Conservation (phyloP, 1,284 basidiomycete genomes). For the Puccinia novopanici region DNA sequence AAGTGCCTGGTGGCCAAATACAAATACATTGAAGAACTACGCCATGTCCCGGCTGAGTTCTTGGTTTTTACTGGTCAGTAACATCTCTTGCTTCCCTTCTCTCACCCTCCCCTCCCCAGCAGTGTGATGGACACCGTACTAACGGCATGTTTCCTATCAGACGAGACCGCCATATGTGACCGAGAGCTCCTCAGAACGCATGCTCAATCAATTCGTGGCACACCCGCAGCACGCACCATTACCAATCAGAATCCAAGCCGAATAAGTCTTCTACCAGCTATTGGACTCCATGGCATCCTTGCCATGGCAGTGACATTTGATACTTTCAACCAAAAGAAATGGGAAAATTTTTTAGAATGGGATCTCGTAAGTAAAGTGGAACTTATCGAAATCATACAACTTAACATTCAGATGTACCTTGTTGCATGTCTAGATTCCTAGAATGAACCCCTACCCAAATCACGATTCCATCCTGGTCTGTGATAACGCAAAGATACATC, state of each 20-base stretch:
- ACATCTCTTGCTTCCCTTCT: no score
- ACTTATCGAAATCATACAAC: neutral
- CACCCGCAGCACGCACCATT: neutral
- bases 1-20: no score
- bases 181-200: neutral
- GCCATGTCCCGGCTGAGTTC: no score
- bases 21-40: no score
- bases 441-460: constrained; percentile 1
- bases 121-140: no score
- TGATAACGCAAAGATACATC: neutral
- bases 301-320: neutral
- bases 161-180: neutral
- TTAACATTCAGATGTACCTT: no score
- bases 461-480: constrained; percentile 11
- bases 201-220: neutral
- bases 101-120: no score
- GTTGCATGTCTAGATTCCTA: neutral
- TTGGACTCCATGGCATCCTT: neutral
- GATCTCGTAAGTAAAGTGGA: neutral
- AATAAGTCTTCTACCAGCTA: neutral
- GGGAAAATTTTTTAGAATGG: neutral
- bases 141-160: neutral
- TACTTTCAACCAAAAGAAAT: neutral
- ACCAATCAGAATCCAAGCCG: neutral
- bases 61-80: no score